Base-by-base conservation (phyloP, 768 basidiomycete species). In the Boletus fagicola region DNA sequence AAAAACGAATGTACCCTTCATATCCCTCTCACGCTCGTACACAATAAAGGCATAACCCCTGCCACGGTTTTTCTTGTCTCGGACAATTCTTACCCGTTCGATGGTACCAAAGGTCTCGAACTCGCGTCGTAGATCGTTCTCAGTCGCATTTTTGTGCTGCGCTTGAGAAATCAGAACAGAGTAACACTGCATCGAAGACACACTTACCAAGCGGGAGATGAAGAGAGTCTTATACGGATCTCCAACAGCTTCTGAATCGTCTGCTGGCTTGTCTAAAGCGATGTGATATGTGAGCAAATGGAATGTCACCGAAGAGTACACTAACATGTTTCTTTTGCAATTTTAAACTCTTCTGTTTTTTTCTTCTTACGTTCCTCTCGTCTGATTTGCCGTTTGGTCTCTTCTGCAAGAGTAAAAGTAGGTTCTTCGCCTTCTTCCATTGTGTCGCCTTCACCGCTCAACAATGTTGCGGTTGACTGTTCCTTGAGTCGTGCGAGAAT, bases 151-250 rank as follows among this genome's bases (percentile, higher is more conserved):
- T 78, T 95, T 96, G 64, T 94, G 91, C 94, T 98, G 67, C 40
- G 58, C 55, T 40, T 55, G 30, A 64, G 50, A 58, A 48, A 53
- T 70, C 62, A 54, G 64, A 52, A 53, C 18, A 50, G 33, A 6
- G 13, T 3, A 53, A 57, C 16, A 53, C 16, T 15, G 24, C 9
- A 15, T 20, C 53, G 18, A 33, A 46, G 38, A 44, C 35, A 40
- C 5, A 72, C 77, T 38, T 68, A 95, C 94, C 70, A 99, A 76
- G 63, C 94, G 87, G 35, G 95, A 90, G 60, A 98, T 94, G 74
- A 99, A 99, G 24, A 99, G 79, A 0, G 97, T 98, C 72, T 98
- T 98, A 78, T 98, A 99, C 4, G 97, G 97, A 68, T 99, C 97
- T 3, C 97, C 97, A 42, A 88, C 80, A 33, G 94, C 95, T 69